A percentile compares a stretch with the other conserved stretches of the same genome.
phyloP scores from a whole-genome alignment of 2,329 filamentous ascomycete genomes.

The Penicillium vulpinum region DNA sequence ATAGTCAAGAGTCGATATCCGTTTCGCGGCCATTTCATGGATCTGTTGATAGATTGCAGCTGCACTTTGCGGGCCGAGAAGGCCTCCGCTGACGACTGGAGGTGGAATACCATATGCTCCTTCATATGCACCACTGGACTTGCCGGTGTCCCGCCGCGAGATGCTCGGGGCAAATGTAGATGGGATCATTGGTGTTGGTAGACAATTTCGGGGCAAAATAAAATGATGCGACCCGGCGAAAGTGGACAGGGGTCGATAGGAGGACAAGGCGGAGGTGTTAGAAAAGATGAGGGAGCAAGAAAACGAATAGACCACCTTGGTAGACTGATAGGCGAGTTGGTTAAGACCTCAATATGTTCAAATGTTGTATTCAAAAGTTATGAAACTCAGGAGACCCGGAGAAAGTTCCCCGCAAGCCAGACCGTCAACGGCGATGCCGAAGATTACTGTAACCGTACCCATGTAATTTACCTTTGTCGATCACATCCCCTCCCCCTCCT shows the following conservation, averaged over 20 bases:
- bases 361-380: not conserved
- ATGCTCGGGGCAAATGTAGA: slow-evolving; percentile 36
- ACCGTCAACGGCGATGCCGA: not conserved
- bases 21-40: slow-evolving; percentile 83
- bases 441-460: slow-evolving; percentile 5
- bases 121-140: slow-evolving; percentile 34
- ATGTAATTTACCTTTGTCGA: slow-evolving; percentile 9
- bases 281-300: not conserved
- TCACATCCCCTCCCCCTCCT: slow-evolving; percentile 4
- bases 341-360: not conserved
- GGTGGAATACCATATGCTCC: slow-evolving; percentile 25
- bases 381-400: slow-evolving; percentile 1
- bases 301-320: not conserved
- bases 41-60: slow-evolving; percentile 65
- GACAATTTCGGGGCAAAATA: not conserved
- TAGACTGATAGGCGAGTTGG: not conserved
- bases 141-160: slow-evolving; percentile 37
- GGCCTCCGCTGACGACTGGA: slow-evolving; percentile 32
- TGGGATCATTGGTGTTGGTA: slow-evolving; percentile 31
- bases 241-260: not conserved
- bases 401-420: slow-evolving; percentile 6
- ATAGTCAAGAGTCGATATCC: slow-evolving; percentile 92
- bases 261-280: not conserved
- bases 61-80: slow-evolving; percentile 51
- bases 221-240: not conserved